phyloP scores from a whole-genome alignment of 768 basidiomycete genomes.

The Lentinula sp. region DNA sequence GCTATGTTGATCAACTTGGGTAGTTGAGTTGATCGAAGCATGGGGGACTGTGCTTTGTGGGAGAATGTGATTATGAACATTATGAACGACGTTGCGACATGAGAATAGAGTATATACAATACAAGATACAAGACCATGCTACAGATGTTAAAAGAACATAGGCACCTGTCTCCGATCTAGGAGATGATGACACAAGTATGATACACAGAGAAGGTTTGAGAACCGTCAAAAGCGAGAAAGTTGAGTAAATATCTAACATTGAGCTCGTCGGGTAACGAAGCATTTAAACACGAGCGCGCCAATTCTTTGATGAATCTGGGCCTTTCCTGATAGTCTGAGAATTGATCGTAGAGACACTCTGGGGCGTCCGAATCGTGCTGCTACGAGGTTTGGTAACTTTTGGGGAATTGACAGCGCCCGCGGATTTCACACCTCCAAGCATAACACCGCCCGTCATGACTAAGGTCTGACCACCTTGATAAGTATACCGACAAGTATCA shows the following conservation, averaged over 20 bases:
- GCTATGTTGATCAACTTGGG: background rate
- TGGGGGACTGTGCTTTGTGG: too few species aligned
- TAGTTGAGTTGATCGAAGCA: background rate
- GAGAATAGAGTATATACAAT: background rate
- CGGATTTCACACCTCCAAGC: constrained; percentile 1
- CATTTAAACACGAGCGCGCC: background rate
- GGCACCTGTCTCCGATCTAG: background rate
- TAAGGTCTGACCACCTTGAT: constrained; percentile 4
- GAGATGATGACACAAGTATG: background rate
- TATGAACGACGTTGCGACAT: background rate
- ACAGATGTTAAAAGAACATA: background rate
- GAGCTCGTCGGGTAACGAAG: background rate
- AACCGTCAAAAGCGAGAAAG: too few species aligned
- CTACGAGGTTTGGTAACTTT: background rate
- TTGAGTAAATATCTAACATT: too few species aligned
- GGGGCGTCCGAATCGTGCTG: background rate
- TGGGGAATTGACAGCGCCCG: background rate
- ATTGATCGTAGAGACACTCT: background rate
- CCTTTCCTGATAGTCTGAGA: background rate
- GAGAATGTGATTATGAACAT: too few species aligned
- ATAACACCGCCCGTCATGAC: constrained; percentile 7
- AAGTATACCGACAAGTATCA: background rate
- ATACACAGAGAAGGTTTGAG: background rate
- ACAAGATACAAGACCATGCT: background rate
- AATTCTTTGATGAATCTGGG: background rate